Base-by-base conservation (phyloP, 768 basidiomycete genomes). In the Xerocomellus dryophilus region DNA sequence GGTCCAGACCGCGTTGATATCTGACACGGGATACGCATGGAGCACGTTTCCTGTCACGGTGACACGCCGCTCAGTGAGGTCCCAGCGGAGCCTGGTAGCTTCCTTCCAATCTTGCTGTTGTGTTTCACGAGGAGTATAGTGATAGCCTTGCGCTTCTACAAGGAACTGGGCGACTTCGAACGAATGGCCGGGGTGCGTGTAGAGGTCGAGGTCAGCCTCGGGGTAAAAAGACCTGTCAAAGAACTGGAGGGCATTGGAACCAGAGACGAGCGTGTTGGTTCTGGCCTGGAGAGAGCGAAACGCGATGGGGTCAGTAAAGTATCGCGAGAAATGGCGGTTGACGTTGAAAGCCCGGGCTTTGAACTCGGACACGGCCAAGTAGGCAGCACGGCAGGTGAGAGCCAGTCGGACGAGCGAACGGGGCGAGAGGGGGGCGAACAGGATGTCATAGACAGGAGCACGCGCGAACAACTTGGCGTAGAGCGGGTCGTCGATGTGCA, bases 231-330 rank as follows among this genome's bases (percentile, higher is more conserved):
- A 58, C 17, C 79, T 61, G 45, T 78, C 76, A 39, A 84, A 70
- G 57, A 81, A 80, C 46, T 83, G 81, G 3, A 82, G 72, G 0
- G 80, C 81, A 25, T 67, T 70, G 0, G 81, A 82, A 10, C 82
- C 82, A 4, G 82, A 83, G 18, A 84, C 75, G 21, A 83, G 58
- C 0, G 74, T 73, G 36, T 72, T 75, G 0, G 78, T 80, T 15
- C 51, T 59, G 0, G 70, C 72, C 60, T 79, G 80, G 4, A 81
- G 65, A 5, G 57, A 61, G 15, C 80, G 73, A 52, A 82, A 82
- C 5, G 62, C 61, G n/a, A 65, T n/a, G 6, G 72, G 71, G 21
- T 71, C 53, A 4, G 55, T 38, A 56, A 80, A 78, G 50, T 69
- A 78, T 7, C 65, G 63, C 6, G 57, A 61, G n/a, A 78, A 66